Evolutionary conservation across 768 basidiomycete genomes (phyloP), one percentile per base, ranked within the genome.

Genomic region (Lyophyllum decastes): DNA sequence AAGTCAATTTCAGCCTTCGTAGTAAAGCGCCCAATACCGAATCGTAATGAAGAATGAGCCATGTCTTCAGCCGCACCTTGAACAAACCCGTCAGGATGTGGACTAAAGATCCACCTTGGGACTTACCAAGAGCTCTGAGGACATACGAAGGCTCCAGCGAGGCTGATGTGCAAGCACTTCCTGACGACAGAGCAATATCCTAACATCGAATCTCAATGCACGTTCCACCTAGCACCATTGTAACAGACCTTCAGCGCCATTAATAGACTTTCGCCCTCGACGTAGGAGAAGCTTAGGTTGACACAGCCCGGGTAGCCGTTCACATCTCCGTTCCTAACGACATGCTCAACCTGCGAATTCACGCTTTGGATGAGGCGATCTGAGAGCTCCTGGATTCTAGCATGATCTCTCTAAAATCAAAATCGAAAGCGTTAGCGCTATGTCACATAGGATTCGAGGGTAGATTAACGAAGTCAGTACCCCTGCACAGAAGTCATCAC

Each of bases 81-180:
- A 41, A 41, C 62, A 24, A n/a, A 52, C 21, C 22, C 19, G 63
- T 54, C 4, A 61, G 26, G 2, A 52, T 1, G 25, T 38, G 30
- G n/a, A 47, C 2, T 25, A 41, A 44, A 48, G 22, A 7, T 53
- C 30, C 33, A 22, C 25, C 26, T 30, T 17, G 14, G 24, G 40
- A 58, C 78, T 53, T 67, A 87, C 94, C 95, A 45, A 99, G 83
- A 3, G 97, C 97, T 51, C 97, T 88, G 33, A 99, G 85, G 4
- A 99, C 97, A 70, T 99, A 99, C 22, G 95, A 98, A 8, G 97
- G 97, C 72, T 99, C 97, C 54, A 99, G 80, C 8, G 96, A 98
- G 9, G 97, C 97, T 0, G 96, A 98, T 33, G 97, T 99, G 68
- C 97, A 99, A 8, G 97, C 97, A 67, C 94, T 96, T 38, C 97